Percentiles rank a stretch among this genome's conserved stretches.
Evolutionary conservation across 2,329 filamentous ascomycete species (phyloP).

Genomic region (Aspergillus sp.): DNA sequence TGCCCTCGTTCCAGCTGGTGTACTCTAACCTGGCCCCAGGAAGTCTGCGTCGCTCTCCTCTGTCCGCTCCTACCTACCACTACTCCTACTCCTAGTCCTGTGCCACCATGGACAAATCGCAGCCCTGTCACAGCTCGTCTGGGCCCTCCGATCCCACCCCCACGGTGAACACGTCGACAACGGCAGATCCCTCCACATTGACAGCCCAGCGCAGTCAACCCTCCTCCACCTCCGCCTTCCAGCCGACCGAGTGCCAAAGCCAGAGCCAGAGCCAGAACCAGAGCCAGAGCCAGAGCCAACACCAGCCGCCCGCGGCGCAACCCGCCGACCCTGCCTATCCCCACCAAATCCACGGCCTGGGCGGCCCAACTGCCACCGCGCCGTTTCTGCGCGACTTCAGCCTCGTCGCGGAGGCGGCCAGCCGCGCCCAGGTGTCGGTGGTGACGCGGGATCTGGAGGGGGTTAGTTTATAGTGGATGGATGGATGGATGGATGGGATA

Average conservation of each 20-base stretch:
- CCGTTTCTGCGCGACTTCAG: constrained; percentile 71
- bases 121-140: too few relatives aligned
- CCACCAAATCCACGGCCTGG: constrained; percentile 17
- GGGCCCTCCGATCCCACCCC: background rate
- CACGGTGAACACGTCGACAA: constrained; percentile 3
- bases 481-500: background rate
- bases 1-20: too few relatives aligned
- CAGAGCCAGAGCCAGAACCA: background rate
- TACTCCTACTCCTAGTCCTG: too few relatives aligned
- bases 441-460: constrained; percentile 71
- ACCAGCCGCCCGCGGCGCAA: constrained; percentile 6
- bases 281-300: background rate
- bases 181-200: too few relatives aligned
- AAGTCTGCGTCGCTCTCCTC: too few relatives aligned
- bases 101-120: too few relatives aligned
- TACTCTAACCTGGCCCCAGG: too few relatives aligned
- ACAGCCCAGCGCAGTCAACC: background rate
- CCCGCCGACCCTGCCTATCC: constrained; percentile 12
- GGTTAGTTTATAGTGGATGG: constrained; percentile 23
- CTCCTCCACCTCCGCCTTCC: constrained; percentile 2
- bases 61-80: too few relatives aligned
- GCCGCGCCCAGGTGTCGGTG: constrained; percentile 81
- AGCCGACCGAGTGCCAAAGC: constrained; percentile 1
- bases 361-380: constrained; percentile 37
- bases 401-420: constrained; percentile 83